Evolutionary conservation across 2,329 filamentous ascomycete genomes (phyloP), one percentile per base, ranked within the genome.

Genomic region (Hymenoscyphus fructigenus): DNA sequence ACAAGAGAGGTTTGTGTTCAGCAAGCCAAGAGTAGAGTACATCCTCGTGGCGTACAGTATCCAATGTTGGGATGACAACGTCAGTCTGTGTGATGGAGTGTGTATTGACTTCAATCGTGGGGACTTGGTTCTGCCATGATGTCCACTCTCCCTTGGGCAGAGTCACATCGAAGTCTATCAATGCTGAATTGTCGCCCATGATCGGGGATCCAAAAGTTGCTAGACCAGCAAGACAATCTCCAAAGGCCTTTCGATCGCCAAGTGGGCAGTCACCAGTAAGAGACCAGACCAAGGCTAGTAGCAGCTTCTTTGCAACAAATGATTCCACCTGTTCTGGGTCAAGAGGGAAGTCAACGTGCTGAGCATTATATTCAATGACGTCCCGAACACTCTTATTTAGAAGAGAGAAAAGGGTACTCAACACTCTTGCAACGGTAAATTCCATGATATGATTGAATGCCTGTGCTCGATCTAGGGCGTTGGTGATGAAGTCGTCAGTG

Each of bases 1-100:
- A 89, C 61, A 99, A 83, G 20, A 99, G 83, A 14, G 96, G 95
- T 81, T 99, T 99, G 77, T 99, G 95, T 77, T 99, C 95, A 17
- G 96, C 95, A 56, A 99, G 87, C 95, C 95, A 99, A 3, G 96
- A 99, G 81, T 99, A 99, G 17, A 99, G 84, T n/a, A 99, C 92
- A 78, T 98, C 95, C 78, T 99, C 95, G 73, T 99, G 95, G 34
- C 95, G 92, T 56, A 99, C 91, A 32, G 96, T 99, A 76, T 99
- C 95, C 59, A 99, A 82, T 0, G 95, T 99, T 1, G 95, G 96
- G 74, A 99, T 99, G 67, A 99, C 95, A 50, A 98, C 92, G 77
- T 99, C 96, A 1, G 96, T 99, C 77, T 99, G 93, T 0, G 92
- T 97, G 74, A 99, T 90, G 5, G 94, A 97, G 77, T 99, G 96